Base-by-base conservation (phyloP, 1,139 yeast species). In the Candida sp. region DNA sequence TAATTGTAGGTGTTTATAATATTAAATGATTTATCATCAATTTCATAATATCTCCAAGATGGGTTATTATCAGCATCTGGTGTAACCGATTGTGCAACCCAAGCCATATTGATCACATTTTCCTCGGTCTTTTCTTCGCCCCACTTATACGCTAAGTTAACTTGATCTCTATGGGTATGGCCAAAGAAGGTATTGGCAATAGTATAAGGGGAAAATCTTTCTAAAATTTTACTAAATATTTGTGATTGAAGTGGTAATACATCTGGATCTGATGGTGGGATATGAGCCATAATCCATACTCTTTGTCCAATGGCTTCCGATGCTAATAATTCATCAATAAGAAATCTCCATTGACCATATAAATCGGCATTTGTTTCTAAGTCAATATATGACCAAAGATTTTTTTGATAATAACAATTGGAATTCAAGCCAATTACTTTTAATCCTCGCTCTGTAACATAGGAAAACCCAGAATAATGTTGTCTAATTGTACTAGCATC, bases 141-240 rank as follows among this genome's bases (percentile, higher is more conserved):
- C 39, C 39, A 37, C 27, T 37, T 37, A 45, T 60, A 63, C 38
- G 60, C 54, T 9, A 65, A 47, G 39, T 57, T 51, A 49, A 63
- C 61, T 46, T 58, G 56, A 49, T 64, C 70, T 32, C 51, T 48
- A 43, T 57, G 60, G 8, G 55, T 51, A 45, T 57, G 52, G 9
- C 70, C 70, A 45, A 58, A 64, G 49, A 65, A 64, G 7, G 64
- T 54, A 12, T 60, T 66, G 8, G 69, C 69, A 41, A 65, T 63
- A 2, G 64, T 65, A 48, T 57, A 56, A 0, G 70, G 70, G 5
- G 68, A 63, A 42, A 64, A 65, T 32, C 70, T 45, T 45, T 57
- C 62, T 35, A 65, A 57, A 12, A 65, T 63, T 42, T 52, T 45
- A 11, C 54, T 52, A 43, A 65, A 64, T 3, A 61, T 53, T 33